Evolutionary conservation across 129 eudicot species (phyloP).

Genomic region (Scalesia atractyloides): DNA sequence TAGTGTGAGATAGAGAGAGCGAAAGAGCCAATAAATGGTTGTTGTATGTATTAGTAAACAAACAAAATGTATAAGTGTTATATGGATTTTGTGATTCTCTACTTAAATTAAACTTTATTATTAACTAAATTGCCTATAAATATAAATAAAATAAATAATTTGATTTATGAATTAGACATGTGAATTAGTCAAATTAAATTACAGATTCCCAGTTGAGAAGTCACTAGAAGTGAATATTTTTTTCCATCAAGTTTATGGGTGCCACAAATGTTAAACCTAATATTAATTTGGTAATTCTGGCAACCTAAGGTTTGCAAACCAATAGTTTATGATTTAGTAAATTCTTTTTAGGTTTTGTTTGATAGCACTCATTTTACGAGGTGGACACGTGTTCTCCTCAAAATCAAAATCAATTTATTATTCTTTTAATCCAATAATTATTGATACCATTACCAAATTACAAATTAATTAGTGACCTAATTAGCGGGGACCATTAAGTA

Average conservation of each 20-base stretch:
- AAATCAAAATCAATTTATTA: constrained; percentile 29
- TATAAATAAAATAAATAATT: too few relatives aligned
- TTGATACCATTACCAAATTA: constrained; percentile 45
- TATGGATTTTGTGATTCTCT: too few relatives aligned
- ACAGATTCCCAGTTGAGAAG: background rate
- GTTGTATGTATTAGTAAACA: too few relatives aligned
- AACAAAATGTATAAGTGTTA: too few relatives aligned
- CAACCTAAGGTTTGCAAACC: constrained; percentile 40
- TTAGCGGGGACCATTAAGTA: constrained; percentile 43
- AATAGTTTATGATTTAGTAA: constrained; percentile 27
- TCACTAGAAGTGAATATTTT: constrained; percentile 22
- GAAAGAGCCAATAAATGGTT: too few relatives aligned
- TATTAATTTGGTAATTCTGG: constrained; percentile 37
- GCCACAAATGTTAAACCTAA: constrained; percentile 33
- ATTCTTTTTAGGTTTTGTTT: constrained; percentile 61
- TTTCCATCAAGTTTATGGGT: constrained; percentile 24
- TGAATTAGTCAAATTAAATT: background rate
- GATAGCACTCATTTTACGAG: constrained; percentile 51
- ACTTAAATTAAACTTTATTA: too few relatives aligned
- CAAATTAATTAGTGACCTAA: constrained; percentile 21
- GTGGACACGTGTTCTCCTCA: constrained; percentile 60
- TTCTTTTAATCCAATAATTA: constrained; percentile 38
- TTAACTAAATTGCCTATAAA: too few relatives aligned
- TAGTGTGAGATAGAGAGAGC: too few relatives aligned
- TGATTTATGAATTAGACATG: too few relatives aligned